These are phyloP conservation scores for Termitomyces sp. DNA, from an alignment of 768 basidiomycete genomes.

Conservation along the genomic window DNA sequence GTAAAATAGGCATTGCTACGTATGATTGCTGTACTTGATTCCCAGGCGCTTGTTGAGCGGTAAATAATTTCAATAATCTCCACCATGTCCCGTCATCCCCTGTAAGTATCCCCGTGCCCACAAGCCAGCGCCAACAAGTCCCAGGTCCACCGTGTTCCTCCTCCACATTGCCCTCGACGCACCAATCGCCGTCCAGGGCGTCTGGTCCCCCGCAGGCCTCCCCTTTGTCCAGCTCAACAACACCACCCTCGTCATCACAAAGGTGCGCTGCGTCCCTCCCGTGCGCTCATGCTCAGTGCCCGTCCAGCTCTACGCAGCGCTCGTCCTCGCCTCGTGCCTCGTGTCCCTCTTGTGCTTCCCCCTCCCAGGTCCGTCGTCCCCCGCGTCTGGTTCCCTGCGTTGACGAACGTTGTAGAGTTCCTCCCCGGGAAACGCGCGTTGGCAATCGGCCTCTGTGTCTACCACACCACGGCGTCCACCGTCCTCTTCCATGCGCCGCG, in stretches of 20 bases:
- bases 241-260: conserved; percentile 69
- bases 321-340: conserved; percentile 56
- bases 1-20: too few relatives aligned
- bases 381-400: neutral
- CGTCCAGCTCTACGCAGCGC: conserved; percentile 59
- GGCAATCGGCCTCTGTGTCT: conserved; percentile 69
- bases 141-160: conserved; percentile 69
- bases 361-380: conserved; percentile 56
- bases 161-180: conserved; percentile 76
- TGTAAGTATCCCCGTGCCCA: too few relatives aligned
- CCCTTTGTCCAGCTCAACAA: conserved; percentile 82
- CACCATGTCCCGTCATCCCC: too few relatives aligned
- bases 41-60: too few relatives aligned
- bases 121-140: too few relatives aligned
- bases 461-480: conserved; percentile 70
- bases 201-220: conserved; percentile 53
- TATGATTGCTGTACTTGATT: too few relatives aligned
- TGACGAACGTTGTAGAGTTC: conserved; percentile 48
- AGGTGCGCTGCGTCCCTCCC: conserved; percentile 36
- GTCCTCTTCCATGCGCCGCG: conserved; percentile 71
- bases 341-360: conserved; percentile 56
- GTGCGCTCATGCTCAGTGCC: neutral
- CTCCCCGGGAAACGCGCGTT: conserved; percentile 81
- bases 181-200: conserved; percentile 72
- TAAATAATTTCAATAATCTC: too few relatives aligned